These are phyloP conservation scores for Candida gigantensis DNA, from an alignment of 1,139 yeast genomes.

Conservation along the genomic window DNA sequence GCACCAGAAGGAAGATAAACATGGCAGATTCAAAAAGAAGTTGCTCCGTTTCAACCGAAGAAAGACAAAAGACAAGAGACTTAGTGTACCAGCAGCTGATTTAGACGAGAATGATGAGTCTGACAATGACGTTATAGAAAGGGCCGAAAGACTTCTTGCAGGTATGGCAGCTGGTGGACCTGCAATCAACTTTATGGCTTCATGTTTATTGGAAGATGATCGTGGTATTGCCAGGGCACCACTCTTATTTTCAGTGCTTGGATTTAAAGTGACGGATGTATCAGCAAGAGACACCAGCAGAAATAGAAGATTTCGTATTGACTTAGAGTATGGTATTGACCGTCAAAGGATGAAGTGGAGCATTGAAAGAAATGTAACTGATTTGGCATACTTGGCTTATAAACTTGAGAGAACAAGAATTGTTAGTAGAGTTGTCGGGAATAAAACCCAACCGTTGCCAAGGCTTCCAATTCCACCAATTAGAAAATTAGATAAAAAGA, in stretches of 20 bases:
- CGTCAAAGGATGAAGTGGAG: constrained; percentile 79
- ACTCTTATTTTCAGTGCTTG: constrained; percentile 68
- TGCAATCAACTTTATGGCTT: constrained; percentile 73
- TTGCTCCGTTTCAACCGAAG: constrained; percentile 30
- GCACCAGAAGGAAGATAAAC: constrained; percentile 17
- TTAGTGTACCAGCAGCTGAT: constrained; percentile 21
- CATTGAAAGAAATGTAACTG: constrained; percentile 70
- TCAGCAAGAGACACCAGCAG: constrained; percentile 43
- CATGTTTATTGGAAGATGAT: constrained; percentile 77
- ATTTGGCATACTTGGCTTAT: constrained; percentile 67
- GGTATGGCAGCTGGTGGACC: constrained; percentile 76
- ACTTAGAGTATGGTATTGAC: constrained; percentile 89
- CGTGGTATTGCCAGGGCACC: constrained; percentile 81
- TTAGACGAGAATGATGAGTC: constrained; percentile 20
- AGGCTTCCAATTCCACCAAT: constrained; percentile 35
- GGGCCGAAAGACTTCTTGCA: constrained; percentile 66
- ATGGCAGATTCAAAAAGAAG: constrained; percentile 22
- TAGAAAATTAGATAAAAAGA: constrained; percentile 15
- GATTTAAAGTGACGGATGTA: constrained; percentile 60
- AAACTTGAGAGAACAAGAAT: constrained; percentile 52
- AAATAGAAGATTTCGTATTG: constrained; percentile 61
- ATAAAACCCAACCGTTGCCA: constrained; percentile 28
- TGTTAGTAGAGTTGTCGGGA: constrained; percentile 23
- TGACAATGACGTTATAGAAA: constrained; percentile 38
- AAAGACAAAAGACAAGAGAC: constrained; percentile 27